Percentiles rank a stretch among this genome's conserved stretches.
Evolutionary conservation across 768 basidiomycete species (phyloP).

Genomic region (Russula virescens): DNA sequence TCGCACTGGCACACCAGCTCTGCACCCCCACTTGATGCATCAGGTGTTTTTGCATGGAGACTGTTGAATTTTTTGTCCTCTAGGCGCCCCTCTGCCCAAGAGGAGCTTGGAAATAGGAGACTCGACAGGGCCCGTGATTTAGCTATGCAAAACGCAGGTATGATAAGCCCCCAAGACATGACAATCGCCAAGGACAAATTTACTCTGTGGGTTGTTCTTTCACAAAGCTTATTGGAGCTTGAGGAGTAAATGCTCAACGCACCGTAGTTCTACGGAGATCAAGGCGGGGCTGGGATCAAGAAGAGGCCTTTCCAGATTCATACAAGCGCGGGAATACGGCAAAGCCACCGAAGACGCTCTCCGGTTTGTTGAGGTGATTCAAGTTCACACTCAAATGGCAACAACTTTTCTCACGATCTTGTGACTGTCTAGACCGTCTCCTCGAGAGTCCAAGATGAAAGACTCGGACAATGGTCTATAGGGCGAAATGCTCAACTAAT

Average conservation of each 20-base stretch:
- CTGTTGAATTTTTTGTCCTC: not conserved
- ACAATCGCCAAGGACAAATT: constrained; percentile 4
- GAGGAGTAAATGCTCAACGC: not conserved
- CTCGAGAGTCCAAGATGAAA: not conserved
- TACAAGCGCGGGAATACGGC: constrained; percentile 7
- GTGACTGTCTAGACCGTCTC: constrained; percentile 1
- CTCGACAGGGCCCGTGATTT: constrained; percentile 6
- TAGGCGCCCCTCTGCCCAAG: not conserved
- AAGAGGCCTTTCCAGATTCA: not conserved
- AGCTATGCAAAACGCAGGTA: not conserved
- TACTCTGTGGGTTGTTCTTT: not conserved
- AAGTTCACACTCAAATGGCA: no score
- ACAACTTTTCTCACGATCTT: not conserved
- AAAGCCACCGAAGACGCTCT: not conserved
- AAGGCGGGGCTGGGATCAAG: not conserved
- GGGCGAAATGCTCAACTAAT: not conserved
- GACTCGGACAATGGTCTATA: not conserved
- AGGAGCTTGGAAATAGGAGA: not conserved
- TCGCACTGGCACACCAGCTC: not conserved
- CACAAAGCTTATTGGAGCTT: no score
- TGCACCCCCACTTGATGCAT: not conserved
- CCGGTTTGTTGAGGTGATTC: not conserved
- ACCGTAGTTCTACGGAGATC: constrained; percentile 1
- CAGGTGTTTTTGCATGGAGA: constrained; percentile 5
- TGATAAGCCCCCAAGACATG: not conserved